phyloP scores from a whole-genome alignment of 768 basidiomycete genomes.

The Termitomyces heimii region DNA sequence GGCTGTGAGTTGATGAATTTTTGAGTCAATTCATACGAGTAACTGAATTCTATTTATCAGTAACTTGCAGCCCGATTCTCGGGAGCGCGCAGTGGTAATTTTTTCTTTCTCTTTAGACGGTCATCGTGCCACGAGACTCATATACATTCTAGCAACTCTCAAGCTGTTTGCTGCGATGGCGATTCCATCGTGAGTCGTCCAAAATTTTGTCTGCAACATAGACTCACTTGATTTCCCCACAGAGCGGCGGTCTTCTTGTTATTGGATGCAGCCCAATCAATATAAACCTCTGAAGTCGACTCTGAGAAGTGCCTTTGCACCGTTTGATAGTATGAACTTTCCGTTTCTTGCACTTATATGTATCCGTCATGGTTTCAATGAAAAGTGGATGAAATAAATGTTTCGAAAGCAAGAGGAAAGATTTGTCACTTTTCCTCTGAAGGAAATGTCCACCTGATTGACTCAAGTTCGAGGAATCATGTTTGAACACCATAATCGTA shows the following conservation, averaged over 20 bases:
- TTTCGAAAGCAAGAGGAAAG: neutral
- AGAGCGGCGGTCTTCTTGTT: constrained; percentile 12
- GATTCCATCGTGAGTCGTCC: constrained; percentile 13
- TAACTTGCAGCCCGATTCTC: constrained; percentile 9
- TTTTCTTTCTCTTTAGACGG: neutral
- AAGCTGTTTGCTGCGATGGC: constrained; percentile 16
- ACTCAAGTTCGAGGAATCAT: no score
- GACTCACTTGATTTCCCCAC: neutral
- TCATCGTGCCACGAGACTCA: neutral
- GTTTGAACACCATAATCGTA: no score
- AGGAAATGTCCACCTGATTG: no score
- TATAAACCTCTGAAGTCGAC: constrained; percentile 4
- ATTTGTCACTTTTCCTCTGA: no score
- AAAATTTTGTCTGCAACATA: neutral
- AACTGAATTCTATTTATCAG: neutral
- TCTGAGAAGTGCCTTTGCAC: neutral
- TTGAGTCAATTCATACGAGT: neutral
- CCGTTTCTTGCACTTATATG: neutral
- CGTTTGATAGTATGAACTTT: neutral
- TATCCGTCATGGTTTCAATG: neutral
- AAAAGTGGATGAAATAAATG: neutral
- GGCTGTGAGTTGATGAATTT: constrained; percentile 8
- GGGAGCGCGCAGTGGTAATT: constrained; percentile 7
- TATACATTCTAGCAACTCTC: constrained; percentile 5
- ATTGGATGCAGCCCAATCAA: constrained; percentile 16